These are phyloP conservation scores for Neocallimastix lanati DNA, from an alignment of 192 early-diverging fungal species.

Conservation along the genomic window DNA sequence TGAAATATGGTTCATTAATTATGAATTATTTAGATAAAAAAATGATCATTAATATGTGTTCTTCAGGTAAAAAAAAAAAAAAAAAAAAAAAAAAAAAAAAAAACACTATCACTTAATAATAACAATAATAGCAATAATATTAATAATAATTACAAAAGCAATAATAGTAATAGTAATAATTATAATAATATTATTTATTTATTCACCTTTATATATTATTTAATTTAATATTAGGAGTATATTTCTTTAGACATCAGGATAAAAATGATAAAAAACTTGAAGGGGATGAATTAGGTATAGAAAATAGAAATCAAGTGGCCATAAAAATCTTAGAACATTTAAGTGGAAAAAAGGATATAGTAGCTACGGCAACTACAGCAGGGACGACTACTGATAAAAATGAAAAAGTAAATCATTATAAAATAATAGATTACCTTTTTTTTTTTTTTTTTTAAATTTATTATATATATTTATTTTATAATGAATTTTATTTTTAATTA, in stretches of 20 bases:
- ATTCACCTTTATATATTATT: too few relatives aligned
- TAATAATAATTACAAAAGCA: too few relatives aligned
- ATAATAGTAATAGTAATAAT: too few relatives aligned
- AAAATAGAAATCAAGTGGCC: background rate
- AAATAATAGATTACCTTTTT: too few relatives aligned
- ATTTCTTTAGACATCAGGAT: background rate
- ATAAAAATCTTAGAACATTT: background rate
- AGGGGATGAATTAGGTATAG: background rate
- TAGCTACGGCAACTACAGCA: too few relatives aligned
- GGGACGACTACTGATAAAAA: background rate
- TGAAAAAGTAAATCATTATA: background rate
- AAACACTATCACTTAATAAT: too few relatives aligned
- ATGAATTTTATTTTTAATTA: too few relatives aligned
- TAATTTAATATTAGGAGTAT: background rate
- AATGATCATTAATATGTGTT: background rate
- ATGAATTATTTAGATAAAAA: background rate
- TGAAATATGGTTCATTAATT: background rate
- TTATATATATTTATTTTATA: too few relatives aligned
- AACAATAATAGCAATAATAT: too few relatives aligned
- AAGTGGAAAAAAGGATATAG: background rate
- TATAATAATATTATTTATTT: too few relatives aligned
- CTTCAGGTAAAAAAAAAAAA: background rate
- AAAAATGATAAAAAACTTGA: background rate
- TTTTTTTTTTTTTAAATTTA: too few relatives aligned
- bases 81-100: too few relatives aligned